These are phyloP conservation scores for Grifola frondosa DNA, from an alignment of 1,284 basidiomycete species.

Conservation along the genomic window DNA sequence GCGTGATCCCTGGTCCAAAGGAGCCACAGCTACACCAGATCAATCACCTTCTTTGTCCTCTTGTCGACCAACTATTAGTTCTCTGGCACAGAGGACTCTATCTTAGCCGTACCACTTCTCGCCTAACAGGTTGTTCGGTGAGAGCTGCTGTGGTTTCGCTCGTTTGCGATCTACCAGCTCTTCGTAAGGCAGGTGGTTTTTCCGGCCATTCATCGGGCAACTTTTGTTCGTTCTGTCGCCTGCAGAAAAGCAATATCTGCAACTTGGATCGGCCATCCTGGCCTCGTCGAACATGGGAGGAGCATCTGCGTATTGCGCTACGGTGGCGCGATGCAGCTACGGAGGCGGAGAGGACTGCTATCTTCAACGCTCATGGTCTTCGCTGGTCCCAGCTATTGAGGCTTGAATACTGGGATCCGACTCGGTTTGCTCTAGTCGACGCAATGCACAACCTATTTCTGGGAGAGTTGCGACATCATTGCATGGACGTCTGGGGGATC, in stretches of 20 bases:
- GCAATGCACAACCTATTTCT: slow-evolving; percentile 3
- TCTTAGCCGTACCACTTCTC: background rate
- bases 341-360: slow-evolving; percentile 14
- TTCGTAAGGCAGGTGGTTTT: slow-evolving; percentile 13
- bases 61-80: slow-evolving; percentile 17
- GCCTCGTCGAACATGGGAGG: slow-evolving; percentile 1
- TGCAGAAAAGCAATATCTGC: slow-evolving; percentile 1
- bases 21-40: slow-evolving; percentile 13
- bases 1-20: slow-evolving; percentile 1
- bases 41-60: slow-evolving; percentile 18
- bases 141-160: slow-evolving; percentile 8
- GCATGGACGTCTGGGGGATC: background rate
- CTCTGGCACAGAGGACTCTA: slow-evolving; percentile 17
- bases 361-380: slow-evolving; percentile 30
- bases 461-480: slow-evolving; percentile 1
- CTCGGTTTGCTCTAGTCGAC: slow-evolving; percentile 21
- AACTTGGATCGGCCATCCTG: slow-evolving; percentile 9
- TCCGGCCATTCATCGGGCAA: slow-evolving; percentile 1
- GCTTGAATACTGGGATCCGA: slow-evolving; percentile 21
- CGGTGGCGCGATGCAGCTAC: slow-evolving; percentile 29
- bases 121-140: slow-evolving; percentile 3
- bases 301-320: slow-evolving; percentile 18
- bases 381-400: slow-evolving; percentile 33
- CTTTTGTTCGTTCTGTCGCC: slow-evolving; percentile 20
- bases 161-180: slow-evolving; percentile 11